These are phyloP conservation scores for Leccinum subfulvum DNA, from an alignment of 1,284 basidiomycete genomes.

Conservation along the genomic window DNA sequence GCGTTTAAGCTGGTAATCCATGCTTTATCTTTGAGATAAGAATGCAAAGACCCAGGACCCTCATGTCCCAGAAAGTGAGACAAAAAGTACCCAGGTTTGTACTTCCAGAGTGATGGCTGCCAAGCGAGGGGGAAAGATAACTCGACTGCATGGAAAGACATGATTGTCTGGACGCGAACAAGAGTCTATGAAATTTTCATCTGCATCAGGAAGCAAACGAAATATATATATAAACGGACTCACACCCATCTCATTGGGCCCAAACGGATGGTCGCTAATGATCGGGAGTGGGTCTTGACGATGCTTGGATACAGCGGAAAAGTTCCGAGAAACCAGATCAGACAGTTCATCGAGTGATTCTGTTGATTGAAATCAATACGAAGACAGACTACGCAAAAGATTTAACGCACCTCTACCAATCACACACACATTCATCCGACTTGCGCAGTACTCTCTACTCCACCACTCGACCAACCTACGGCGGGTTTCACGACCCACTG, in stretches of 20 bases:
- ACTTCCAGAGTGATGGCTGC: conserved; percentile 75
- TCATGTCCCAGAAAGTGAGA: conserved; percentile 94
- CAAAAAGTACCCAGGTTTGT: conserved; percentile 83
- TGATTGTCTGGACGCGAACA: conserved; percentile 87
- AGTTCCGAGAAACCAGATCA: conserved; percentile 67
- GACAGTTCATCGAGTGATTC: conserved; percentile 83
- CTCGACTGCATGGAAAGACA: conserved; percentile 86
- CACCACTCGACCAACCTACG: conserved; percentile 95
- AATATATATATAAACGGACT: conserved; percentile 33
- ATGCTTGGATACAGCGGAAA: conserved; percentile 77
- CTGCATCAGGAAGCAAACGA: background rate
- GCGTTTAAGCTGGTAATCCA: conserved; percentile 85
- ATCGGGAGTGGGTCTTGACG: conserved; percentile 62
- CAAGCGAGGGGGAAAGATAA: conserved; percentile 88
- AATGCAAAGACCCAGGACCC: conserved; percentile 90
- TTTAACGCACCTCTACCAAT: conserved; percentile 74
- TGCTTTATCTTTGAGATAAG: conserved; percentile 88
- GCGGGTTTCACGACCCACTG: conserved; percentile 83
- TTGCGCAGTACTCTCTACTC: conserved; percentile 89
- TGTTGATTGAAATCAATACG: conserved; percentile 28
- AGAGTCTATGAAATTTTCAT: conserved; percentile 55
- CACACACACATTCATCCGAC: conserved; percentile 90
- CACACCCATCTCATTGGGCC: conserved; percentile 72
- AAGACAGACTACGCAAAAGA: background rate
- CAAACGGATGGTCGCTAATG: conserved; percentile 78